Base-by-base conservation (phyloP, 2,329 filamentous ascomycete species). In the Dothideomycetes sp. region DNA sequence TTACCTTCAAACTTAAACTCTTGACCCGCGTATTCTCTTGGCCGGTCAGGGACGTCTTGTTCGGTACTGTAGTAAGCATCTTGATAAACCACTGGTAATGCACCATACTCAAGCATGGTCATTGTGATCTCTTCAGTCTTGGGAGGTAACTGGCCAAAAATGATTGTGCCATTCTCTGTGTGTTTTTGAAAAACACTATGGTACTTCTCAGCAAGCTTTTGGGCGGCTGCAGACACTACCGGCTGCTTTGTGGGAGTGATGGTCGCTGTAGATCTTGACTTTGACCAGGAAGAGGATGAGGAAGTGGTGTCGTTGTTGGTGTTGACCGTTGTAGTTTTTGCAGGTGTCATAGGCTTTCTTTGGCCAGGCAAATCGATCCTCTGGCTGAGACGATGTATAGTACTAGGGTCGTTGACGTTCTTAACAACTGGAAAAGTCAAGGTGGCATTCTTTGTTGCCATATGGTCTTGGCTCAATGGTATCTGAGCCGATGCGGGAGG, bases 41-140 rank as follows among this genome's bases (percentile, higher is more conserved):
- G 62, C 39, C 81, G 74, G 27, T 80, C 72, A 10, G 88, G 87
- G 0, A 95, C 82, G 60, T 96, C 91, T 36, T 70, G 71, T 46
- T 93, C 85, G 19, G 84, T 71, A 51, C 87, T 84, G 56, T 94
- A 96, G 53, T 81, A 88, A 1, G 88, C 80, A 55, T 87, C 80
- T 58, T 87, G 84, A 48, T 94, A 93, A 34, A 95, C 73, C 11
- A 83, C 72, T 44, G 80, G 69, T 0, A 83, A 82, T 7, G 78
- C 62, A 10, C 70, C 70, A 43, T 69, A 61, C n/a, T 67, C 57
- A 49, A 69, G 60, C 57, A 86, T 70, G 1, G 77, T 81, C 1
- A 64, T 63, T 3, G 64, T 54, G 1, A 86, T 50, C 68, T 71
- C 31, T 23, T 65, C 47, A 32, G 44, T 43, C 2, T 61, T 55